Percentiles rank a stretch among this genome's conserved stretches.
Evolutionary conservation across 2,329 filamentous ascomycete species (phyloP).

Genomic region (Triangularia verruculosa): DNA sequence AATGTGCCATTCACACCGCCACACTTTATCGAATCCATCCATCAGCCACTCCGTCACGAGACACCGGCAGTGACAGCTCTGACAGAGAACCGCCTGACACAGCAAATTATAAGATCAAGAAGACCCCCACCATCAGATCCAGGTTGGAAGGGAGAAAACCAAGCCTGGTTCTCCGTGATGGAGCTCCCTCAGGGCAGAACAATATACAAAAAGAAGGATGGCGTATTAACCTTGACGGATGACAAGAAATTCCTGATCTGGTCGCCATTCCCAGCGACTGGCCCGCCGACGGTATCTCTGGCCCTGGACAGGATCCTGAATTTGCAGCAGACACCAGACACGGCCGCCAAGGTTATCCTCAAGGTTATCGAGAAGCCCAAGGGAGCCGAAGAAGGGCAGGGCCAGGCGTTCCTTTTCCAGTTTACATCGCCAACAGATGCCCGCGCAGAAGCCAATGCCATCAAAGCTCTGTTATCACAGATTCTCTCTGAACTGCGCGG

Average conservation of each 20-base stretch:
- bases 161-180: conserved; percentile 9
- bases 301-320: conserved; percentile 78
- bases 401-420: conserved; percentile 70
- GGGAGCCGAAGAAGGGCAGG: conserved; percentile 47
- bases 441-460: conserved; percentile 76
- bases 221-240: conserved; percentile 69
- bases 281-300: conserved; percentile 65
- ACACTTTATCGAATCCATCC: too few species aligned
- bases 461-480: conserved; percentile 78
- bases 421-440: conserved; percentile 78
- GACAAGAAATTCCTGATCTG: conserved; percentile 76
- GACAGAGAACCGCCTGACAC: background rate
- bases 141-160: background rate
- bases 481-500: conserved; percentile 69
- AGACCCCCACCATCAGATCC: background rate
- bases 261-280: conserved; percentile 66
- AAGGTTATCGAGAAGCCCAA: conserved; percentile 79
- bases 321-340: conserved; percentile 90
- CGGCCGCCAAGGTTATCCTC: conserved; percentile 85
- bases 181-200: conserved; percentile 60
- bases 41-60: background rate
- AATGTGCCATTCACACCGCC: background rate
- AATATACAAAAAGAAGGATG: conserved; percentile 95
- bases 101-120: background rate
- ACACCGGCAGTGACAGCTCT: background rate